phyloP scores from a whole-genome alignment of 768 basidiomycete genomes.

The Fibroporia radiculosa region DNA sequence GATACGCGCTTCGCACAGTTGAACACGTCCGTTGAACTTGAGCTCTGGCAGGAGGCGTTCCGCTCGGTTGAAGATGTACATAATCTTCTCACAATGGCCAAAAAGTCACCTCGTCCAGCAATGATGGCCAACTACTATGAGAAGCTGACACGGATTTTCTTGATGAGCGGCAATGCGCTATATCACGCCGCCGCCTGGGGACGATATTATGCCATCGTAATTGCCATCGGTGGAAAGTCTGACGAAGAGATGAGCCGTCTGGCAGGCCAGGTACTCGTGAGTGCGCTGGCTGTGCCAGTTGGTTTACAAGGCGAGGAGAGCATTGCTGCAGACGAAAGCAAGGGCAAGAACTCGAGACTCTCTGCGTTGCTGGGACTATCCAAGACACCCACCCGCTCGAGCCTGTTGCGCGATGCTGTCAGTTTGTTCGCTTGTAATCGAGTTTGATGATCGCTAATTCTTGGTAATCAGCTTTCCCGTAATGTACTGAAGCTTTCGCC shows the following conservation, averaged over 20 bases:
- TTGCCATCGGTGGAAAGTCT: slow-evolving; percentile 62
- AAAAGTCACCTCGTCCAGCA: slow-evolving; percentile 83
- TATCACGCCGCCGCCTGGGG: slow-evolving; percentile 98
- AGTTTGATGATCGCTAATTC: slow-evolving; percentile 7
- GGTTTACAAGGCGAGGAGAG: slow-evolving; percentile 45
- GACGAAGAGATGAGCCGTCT: slow-evolving; percentile 75
- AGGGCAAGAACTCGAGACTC: slow-evolving; percentile 68
- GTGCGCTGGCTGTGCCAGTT: slow-evolving; percentile 89
- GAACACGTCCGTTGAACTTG: slow-evolving; percentile 93
- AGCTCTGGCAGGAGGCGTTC: slow-evolving; percentile 99
- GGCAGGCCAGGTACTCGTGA: slow-evolving; percentile 87
- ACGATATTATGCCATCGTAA: slow-evolving; percentile 69
- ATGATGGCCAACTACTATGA: slow-evolving; percentile 99
- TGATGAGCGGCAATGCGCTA: slow-evolving; percentile 88
- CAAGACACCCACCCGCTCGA: slow-evolving; percentile 80
- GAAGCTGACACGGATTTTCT: slow-evolving; percentile 93
- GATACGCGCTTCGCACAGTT: slow-evolving; percentile 97
- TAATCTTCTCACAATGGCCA: slow-evolving; percentile 87
- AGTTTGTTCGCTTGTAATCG: slow-evolving; percentile 23
- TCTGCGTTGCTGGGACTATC: slow-evolving; percentile 79
- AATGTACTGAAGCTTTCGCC: slow-evolving; percentile 80
- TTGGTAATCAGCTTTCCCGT: slow-evolving; percentile 54
- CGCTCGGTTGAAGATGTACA: slow-evolving; percentile 97
- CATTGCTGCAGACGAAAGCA: slow-evolving; percentile 40
- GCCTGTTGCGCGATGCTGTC: slow-evolving; percentile 82